A percentile compares a stretch with the other conserved stretches of the same genome.
phyloP scores from a whole-genome alignment of 106 monocot genomes.

The Posidonia australis region DNA sequence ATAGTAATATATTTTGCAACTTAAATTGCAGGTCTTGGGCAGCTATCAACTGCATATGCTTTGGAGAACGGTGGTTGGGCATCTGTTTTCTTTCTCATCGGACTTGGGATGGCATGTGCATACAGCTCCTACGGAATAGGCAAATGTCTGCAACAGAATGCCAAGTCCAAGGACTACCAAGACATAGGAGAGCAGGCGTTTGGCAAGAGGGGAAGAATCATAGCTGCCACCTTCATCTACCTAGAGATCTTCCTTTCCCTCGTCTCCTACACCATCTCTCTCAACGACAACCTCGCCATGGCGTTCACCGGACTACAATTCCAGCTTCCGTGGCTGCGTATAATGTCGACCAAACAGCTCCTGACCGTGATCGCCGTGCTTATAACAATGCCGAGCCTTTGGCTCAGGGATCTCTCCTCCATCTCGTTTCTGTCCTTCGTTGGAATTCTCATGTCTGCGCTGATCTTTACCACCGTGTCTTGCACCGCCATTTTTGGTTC shows the following conservation, averaged over 20 bases:
- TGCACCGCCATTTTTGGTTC: slow-evolving; percentile 40
- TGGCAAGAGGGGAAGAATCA: slow-evolving; percentile 41
- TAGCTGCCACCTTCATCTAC: slow-evolving; percentile 65
- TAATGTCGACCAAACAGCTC: slow-evolving; percentile 35
- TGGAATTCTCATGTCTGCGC: slow-evolving; percentile 60
- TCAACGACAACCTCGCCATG: slow-evolving; percentile 55
- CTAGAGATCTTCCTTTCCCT: slow-evolving; percentile 69
- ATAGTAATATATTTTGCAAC: not conserved
- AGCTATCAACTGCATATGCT: slow-evolving; percentile 72
- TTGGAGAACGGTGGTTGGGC: slow-evolving; percentile 76
- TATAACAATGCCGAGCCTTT: slow-evolving; percentile 61
- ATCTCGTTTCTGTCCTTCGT: slow-evolving; percentile 76
- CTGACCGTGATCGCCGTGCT: slow-evolving; percentile 47
- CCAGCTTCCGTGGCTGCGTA: slow-evolving; percentile 23
- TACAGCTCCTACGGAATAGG: slow-evolving; percentile 70
- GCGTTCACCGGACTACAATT: slow-evolving; percentile 28
- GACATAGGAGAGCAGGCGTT: slow-evolving; percentile 58
- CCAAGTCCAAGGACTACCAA: slow-evolving; percentile 46
- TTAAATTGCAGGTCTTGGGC: slow-evolving; percentile 47
- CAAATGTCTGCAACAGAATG: slow-evolving; percentile 48
- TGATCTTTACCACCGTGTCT: slow-evolving; percentile 39
- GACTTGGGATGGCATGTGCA: slow-evolving; percentile 48
- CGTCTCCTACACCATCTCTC: slow-evolving; percentile 75
- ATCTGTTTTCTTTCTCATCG: slow-evolving; percentile 48
- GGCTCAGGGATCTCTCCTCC: slow-evolving; percentile 63